Evolutionary conservation across 176 grass and related monocot species (phyloP), one percentile per base, ranked within the genome.

Genomic region (Alopecurus myosuroides): DNA sequence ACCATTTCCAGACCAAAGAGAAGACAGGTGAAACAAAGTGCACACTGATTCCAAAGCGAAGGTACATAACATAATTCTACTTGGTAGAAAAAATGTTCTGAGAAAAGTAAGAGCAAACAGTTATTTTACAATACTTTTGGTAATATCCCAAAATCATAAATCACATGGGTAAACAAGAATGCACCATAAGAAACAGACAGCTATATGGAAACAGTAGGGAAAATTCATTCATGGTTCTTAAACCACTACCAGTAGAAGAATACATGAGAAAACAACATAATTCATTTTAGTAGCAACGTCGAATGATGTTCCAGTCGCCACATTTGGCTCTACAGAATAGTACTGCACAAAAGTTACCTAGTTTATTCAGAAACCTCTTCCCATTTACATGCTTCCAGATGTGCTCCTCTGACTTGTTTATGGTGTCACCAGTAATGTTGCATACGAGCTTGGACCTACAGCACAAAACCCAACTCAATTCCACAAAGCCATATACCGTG

Each of bases 301-400:
- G 55, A 70, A 28, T 26, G 14, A 53, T 81, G 44, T 69, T 2
- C 28, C 17, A 15, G 26, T 2, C 42, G 36, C 6, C 37, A 30
- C 49, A 73, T 7, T 1, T 33, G 51, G 53, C 40, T 25, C 9
- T 23, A 35, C 42, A 79, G 5, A 88, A 88, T 11, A 34, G 66
- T 10, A 56, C 23, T 60, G 3, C 4, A 10, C 33, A 79, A 37
- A 46, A 48, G 0, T 74, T 92, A 98, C 93, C 96, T 95, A 98
- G 82, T 86, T 88, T 95, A 36, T 95, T 95, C 11, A 87, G 82
- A 82, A 98, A 95, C 45, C 91, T 95, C 86, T 87, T 95, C 74
- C 96, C 96, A 31, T 87, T 95, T 69, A 95, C 89, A 74, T 98
- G 96, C 88, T 98, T 98, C 97, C 97, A 98, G 82, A 96, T 92